Base-by-base conservation (phyloP, 176 grass and related monocot species). In the Triticum aestivum region DNA sequence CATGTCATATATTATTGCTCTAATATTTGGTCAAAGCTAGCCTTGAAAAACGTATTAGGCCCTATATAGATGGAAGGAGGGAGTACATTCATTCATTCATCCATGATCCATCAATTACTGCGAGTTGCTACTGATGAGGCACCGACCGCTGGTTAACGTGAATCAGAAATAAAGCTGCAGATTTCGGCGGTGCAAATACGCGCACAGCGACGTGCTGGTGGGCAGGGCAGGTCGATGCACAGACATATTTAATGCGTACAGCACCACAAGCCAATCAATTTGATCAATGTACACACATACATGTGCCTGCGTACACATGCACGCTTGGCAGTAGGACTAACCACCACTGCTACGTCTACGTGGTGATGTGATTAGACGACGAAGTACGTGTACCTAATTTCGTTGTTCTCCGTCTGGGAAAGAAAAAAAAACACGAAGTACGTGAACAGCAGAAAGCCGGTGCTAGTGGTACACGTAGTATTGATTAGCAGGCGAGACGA, bases 101-200 rank as follows among this genome's bases (percentile, higher is more conserved):
- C 41, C 10, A 45, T 27, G 27, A 27, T 45, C 45, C 10, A 39
- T 17, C 42, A 14, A 74, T 15, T 26, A 30, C 72, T 30, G 41
- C 39, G 2, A 35, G 18, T 39, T 11, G 23, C 52, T 69, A 42
- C 23, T 17, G 42, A 47, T 75, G 12, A 51, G 44, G 14, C 44
- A 75, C 73, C 73, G 23, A 51, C 44, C 73, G 73, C 23, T n/a
- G 5, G 42, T 26, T 32, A 76, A 76, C 73, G 73, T 76, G 45
- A 76, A 30, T 45, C 73, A 5, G 26, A 51, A 54, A 76, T 5
- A 76, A 76, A 76, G 73, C 17, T 18, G 26, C 73, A 18, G 0
- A 45, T 24, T 49, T 30, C 7, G 24, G 24, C 73, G 73, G 42
- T 75, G 73, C 72, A 14, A 72, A 52, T 75, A 75, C 73, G 73